Conservation (phyloP, 31 red algal species). For the Porphyra umbilicalis region DNA sequence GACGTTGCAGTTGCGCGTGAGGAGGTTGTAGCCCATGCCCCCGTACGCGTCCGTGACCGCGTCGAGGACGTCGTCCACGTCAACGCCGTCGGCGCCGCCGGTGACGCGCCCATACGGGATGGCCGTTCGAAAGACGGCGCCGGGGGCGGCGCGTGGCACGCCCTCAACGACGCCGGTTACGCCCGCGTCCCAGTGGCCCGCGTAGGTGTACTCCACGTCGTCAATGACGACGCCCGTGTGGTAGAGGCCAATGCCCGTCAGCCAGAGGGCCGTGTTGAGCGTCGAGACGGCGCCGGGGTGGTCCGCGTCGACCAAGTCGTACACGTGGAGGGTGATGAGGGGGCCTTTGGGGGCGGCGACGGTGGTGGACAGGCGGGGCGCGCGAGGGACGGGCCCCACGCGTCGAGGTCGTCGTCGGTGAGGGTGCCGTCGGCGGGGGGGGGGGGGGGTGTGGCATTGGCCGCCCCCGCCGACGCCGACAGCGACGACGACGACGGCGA, state of each 20-base stretch:
- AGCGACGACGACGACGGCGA: not conserved
- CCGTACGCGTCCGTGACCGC: constrained; percentile 39
- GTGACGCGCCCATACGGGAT: constrained; percentile 31
- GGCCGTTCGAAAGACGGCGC: constrained; percentile 48
- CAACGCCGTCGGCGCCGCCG: constrained; percentile 15
- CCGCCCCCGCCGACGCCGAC: not conserved
- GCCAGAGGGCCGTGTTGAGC: constrained; percentile 54
- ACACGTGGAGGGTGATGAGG: constrained; percentile 66
- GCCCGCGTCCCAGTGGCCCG: constrained; percentile 26
- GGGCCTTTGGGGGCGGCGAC: not conserved
- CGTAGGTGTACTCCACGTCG: constrained; percentile 68
- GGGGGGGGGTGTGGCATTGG: not conserved
- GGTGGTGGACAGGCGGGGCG: not conserved
- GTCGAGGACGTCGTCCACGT: constrained; percentile 30
- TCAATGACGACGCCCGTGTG: constrained; percentile 66
- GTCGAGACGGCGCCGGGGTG: constrained; percentile 50
- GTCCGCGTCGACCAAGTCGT: constrained; percentile 59
- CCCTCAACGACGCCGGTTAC: constrained; percentile 52
- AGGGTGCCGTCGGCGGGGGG: not conserved
- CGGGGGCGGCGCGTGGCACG: constrained; percentile 43
- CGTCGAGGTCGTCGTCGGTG: not conserved
- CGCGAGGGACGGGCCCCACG: not conserved
- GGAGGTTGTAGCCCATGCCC: constrained; percentile 62
- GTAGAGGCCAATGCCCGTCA: constrained; percentile 62
- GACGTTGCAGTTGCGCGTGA: constrained; percentile 69